phyloP scores from a whole-genome alignment of 192 early-diverging fungal species.

The Phlyctochytrium planicorne region DNA sequence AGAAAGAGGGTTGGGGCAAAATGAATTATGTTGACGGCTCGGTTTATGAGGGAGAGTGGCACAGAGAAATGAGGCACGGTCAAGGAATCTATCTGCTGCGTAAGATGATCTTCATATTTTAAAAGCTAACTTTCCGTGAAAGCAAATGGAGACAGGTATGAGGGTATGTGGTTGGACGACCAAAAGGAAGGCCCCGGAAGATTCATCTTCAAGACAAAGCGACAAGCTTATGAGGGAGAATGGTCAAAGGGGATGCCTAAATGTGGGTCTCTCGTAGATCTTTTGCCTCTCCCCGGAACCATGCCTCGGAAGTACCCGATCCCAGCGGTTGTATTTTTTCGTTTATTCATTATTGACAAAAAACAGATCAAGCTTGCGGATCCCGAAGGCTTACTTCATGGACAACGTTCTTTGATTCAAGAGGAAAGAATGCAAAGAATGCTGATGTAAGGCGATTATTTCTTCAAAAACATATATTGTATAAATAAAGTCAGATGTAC shows the following conservation, averaged over 20 bases:
- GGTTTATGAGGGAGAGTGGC: conserved; percentile 64
- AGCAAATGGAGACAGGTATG: conserved; percentile 60
- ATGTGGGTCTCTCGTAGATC: conserved; percentile 54
- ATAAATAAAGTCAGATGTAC: no score
- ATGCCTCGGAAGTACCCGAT: conserved; percentile 43
- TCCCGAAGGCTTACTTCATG: conserved; percentile 29
- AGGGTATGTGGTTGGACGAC: conserved; percentile 62
- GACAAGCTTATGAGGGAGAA: conserved; percentile 60
- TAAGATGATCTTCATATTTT: conserved; percentile 23
- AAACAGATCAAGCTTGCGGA: conserved; percentile 36
- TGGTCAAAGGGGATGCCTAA: conserved; percentile 56
- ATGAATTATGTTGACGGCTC: conserved; percentile 50
- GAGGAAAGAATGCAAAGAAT: conserved; percentile 36
- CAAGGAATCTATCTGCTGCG: conserved; percentile 54
- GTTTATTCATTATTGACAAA: conserved; percentile 7
- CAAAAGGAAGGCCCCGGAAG: conserved; percentile 61
- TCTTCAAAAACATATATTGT: no score
- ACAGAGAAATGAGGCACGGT: conserved; percentile 54
- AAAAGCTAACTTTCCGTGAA: not conserved
- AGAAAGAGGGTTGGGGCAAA: conserved; percentile 57
- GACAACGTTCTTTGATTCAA: conserved; percentile 31
- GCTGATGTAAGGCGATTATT: no score
- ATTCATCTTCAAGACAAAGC: conserved; percentile 53
- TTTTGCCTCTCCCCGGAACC: conserved; percentile 39
- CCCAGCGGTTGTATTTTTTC: conserved; percentile 34